Evolutionary conservation across 2,329 filamentous ascomycete genomes (phyloP).

Genomic region (Tolypocladium inflatum): DNA sequence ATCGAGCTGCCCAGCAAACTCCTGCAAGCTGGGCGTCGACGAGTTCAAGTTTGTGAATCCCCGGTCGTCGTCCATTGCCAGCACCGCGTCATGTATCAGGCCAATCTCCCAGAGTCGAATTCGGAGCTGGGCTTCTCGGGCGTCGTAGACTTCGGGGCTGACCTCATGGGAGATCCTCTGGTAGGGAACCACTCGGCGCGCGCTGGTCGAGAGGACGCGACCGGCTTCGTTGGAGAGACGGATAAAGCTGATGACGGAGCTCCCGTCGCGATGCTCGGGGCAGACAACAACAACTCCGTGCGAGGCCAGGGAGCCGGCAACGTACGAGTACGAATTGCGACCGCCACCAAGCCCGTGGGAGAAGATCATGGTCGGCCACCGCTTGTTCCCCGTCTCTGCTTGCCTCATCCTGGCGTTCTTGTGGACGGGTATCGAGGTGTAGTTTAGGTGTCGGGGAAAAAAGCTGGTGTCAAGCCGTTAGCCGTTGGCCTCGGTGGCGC

Average conservation of each 20-base stretch:
- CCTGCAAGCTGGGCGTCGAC: constrained; percentile 38
- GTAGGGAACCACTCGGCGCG: constrained; percentile 35
- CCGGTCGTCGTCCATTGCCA: constrained; percentile 52
- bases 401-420: constrained; percentile 59
- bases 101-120: constrained; percentile 74
- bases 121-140: constrained; percentile 61
- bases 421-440: constrained; percentile 61
- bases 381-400: constrained; percentile 33
- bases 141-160: constrained; percentile 54
- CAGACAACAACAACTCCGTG: constrained; percentile 75
- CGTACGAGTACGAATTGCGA: constrained; percentile 76
- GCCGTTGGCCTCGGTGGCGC: background rate
- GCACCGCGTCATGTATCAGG: constrained; percentile 56
- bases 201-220: constrained; percentile 12
- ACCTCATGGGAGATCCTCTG: constrained; percentile 50
- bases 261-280: constrained; percentile 76
- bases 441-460: constrained; percentile 62
- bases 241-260: constrained; percentile 64
- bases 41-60: constrained; percentile 43
- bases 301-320: constrained; percentile 68
- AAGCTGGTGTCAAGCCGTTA: constrained; percentile 31
- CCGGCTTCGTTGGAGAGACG: constrained; percentile 46
- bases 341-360: constrained; percentile 78
- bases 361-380: constrained; percentile 78
- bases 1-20: constrained; percentile 53